Conservation (phyloP, 1,284 basidiomycete genomes). For the Moniliophthora roreri region DNA sequence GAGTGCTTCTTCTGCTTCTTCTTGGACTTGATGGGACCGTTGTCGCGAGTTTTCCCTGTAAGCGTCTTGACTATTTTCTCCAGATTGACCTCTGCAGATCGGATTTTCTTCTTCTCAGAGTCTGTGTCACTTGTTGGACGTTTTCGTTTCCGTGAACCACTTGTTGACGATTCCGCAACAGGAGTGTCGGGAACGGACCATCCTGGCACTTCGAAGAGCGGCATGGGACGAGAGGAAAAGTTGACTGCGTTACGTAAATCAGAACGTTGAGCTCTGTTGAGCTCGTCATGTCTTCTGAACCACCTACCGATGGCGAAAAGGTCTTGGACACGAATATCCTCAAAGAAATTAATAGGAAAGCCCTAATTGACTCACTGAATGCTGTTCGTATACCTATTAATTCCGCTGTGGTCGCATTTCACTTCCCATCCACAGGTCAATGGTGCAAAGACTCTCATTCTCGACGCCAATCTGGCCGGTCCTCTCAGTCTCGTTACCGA, state of each 20-base stretch:
- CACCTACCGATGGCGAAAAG: constrained; percentile 34
- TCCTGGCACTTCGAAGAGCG: constrained; percentile 71
- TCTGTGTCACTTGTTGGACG: constrained; percentile 41
- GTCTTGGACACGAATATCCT: constrained; percentile 68
- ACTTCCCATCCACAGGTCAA: constrained; percentile 62
- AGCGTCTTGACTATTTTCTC: constrained; percentile 77
- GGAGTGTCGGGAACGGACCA: constrained; percentile 59
- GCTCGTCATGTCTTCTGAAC: constrained; percentile 19
- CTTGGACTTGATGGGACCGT: background rate
- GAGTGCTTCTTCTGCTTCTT: constrained; percentile 9
- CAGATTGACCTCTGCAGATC: constrained; percentile 63
- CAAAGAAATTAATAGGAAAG: constrained; percentile 76
- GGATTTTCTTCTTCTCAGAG: constrained; percentile 39
- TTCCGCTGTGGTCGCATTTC: background rate
- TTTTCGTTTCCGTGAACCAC: constrained; percentile 66
- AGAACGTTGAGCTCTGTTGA: background rate
- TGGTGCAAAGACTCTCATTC: constrained; percentile 93
- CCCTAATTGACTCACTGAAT: constrained; percentile 80
- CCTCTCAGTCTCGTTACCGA: constrained; percentile 93
- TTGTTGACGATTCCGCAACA: constrained; percentile 31
- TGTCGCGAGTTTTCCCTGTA: constrained; percentile 24
- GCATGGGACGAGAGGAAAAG: constrained; percentile 27
- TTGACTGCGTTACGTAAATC: background rate
- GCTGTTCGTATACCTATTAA: constrained; percentile 45
- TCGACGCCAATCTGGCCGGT: constrained; percentile 87